These are phyloP conservation scores for Psophocarpus tetragonolobus DNA, from an alignment of 306 rosid species.

Conservation along the genomic window DNA sequence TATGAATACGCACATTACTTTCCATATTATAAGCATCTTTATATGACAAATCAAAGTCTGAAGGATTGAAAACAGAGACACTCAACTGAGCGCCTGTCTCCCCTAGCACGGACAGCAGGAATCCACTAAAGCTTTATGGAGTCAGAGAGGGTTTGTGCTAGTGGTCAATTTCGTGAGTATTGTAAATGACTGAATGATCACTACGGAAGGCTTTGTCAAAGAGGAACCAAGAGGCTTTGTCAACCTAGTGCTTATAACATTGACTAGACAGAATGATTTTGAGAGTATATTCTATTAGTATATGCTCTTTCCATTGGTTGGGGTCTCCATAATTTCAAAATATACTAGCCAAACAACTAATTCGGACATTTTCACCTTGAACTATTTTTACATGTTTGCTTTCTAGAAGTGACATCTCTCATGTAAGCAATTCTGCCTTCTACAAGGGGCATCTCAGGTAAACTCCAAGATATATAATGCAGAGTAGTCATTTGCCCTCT, in stretches of 20 bases:
- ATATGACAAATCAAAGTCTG: background rate
- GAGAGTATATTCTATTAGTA: background rate
- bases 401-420: background rate
- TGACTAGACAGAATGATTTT: background rate
- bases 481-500: background rate
- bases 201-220: background rate
- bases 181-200: constrained; percentile 3
- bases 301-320: background rate
- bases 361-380: background rate
- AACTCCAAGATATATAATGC: background rate
- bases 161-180: background rate
- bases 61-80: background rate
- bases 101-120: background rate
- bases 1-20: background rate
- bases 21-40: background rate
- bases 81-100: background rate
- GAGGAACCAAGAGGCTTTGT: background rate
- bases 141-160: background rate
- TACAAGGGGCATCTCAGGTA: background rate
- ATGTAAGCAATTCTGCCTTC: background rate
- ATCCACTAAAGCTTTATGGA: background rate
- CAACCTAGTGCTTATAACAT: background rate
- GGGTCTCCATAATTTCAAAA: background rate
- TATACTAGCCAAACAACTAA: background rate
- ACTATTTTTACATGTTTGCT: background rate